phyloP scores from a whole-genome alignment of 371 early-diverging fungal genomes.

The Apophysomyces ossiformis region DNA sequence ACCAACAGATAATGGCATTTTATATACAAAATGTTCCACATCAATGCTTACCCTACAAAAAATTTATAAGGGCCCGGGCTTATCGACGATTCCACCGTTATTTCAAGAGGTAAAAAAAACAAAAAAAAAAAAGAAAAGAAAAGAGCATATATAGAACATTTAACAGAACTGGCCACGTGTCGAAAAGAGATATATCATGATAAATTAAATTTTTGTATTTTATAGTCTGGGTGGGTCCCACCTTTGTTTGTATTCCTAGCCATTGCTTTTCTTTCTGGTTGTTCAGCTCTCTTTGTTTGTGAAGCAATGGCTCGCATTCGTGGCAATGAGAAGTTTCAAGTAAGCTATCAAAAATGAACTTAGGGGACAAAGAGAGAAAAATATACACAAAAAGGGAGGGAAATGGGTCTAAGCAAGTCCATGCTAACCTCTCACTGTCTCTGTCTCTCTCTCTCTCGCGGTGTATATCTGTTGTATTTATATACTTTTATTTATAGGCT shows the following conservation, averaged over 20 bases:
- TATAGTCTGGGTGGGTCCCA: conserved; percentile 47
- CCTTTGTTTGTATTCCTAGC: conserved; percentile 52
- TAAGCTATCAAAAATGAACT: conserved; percentile 17
- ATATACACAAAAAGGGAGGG: background rate
- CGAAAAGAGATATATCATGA: background rate
- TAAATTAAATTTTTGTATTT: background rate
- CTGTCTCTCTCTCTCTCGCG: no score
- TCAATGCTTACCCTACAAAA: no score
- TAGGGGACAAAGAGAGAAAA: background rate
- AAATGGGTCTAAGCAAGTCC: background rate
- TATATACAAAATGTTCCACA: conserved; percentile 6
- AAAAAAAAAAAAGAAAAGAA: background rate
- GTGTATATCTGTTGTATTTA: background rate
- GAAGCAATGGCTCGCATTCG: conserved; percentile 81
- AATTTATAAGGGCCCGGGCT: conserved; percentile 37
- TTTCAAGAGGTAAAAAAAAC: conserved; percentile 49
- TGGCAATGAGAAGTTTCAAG: conserved; percentile 75
- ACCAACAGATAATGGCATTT: background rate
- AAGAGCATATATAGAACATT: background rate
- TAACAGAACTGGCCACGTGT: no score
- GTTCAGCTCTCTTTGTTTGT: conserved; percentile 71
- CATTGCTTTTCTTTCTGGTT: conserved; percentile 51
- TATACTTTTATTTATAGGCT: conserved; percentile 24
- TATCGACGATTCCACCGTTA: conserved; percentile 48
- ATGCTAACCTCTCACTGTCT: no score